phyloP scores from a whole-genome alignment of 2,329 filamentous ascomycete species.

The Stagonosporopsis tanaceti region DNA sequence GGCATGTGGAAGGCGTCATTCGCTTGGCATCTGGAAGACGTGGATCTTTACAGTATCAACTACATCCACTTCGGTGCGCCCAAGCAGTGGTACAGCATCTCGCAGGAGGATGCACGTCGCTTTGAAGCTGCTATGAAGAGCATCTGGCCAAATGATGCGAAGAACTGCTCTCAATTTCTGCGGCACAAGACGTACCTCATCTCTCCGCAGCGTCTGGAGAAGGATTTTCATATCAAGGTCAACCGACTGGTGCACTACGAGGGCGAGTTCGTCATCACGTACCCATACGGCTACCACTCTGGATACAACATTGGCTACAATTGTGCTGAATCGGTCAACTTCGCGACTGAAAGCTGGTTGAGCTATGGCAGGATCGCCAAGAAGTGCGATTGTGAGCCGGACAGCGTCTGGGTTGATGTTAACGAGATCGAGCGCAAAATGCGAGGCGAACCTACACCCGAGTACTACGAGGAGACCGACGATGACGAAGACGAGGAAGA shows the following conservation, averaged over 20 bases:
- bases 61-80: slow-evolving; percentile 98
- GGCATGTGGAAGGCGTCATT: slow-evolving; percentile 99
- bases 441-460: slow-evolving; percentile 80
- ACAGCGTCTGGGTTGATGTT: slow-evolving; percentile 98
- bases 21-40: slow-evolving; percentile 98
- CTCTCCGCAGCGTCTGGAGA: slow-evolving; percentile 84
- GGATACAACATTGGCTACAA: slow-evolving; percentile 99
- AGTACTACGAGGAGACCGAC: slow-evolving; percentile 81
- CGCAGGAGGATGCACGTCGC: slow-evolving; percentile 88
- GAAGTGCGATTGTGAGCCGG: slow-evolving; percentile 94
- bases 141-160: slow-evolving; percentile 93
- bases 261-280: slow-evolving; percentile 97
- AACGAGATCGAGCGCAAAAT: slow-evolving; percentile 94
- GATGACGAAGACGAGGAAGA: slow-evolving; percentile 69
- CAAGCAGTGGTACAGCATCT: slow-evolving; percentile 99
- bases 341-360: slow-evolving; percentile 93
- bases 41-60: slow-evolving; percentile 99
- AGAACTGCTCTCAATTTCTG: slow-evolving; percentile 94
- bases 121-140: slow-evolving; percentile 96
- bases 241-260: slow-evolving; percentile 96
- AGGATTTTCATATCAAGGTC: slow-evolving; percentile 92
- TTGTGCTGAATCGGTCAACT: slow-evolving; percentile 98
- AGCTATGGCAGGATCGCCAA: slow-evolving; percentile 95
- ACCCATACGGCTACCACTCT: slow-evolving; percentile 97
- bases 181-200: slow-evolving; percentile 98